These are phyloP conservation scores for Candida neerlandica DNA, from an alignment of 1,139 yeast genomes.

Conservation along the genomic window DNA sequence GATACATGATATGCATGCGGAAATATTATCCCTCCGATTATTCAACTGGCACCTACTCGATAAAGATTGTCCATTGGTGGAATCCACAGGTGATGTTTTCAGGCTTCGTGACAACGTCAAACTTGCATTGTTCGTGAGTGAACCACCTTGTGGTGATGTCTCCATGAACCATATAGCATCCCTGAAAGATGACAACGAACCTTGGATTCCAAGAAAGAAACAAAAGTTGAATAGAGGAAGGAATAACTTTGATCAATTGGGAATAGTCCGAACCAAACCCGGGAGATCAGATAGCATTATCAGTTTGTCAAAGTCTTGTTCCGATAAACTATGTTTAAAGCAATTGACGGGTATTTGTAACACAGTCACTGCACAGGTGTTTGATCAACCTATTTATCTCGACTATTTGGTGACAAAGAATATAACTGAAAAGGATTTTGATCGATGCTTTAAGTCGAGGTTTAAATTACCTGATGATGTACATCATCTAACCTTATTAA, in stretches of 20 bases:
- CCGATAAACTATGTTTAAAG: constrained; percentile 73
- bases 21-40: constrained; percentile 68
- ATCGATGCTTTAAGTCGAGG: constrained; percentile 54
- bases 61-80: constrained; percentile 13
- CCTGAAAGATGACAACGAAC: constrained; percentile 20
- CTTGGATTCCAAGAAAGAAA: constrained; percentile 23
- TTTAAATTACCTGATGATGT: constrained; percentile 18
- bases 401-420: constrained; percentile 51
- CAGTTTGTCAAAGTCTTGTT: constrained; percentile 80
- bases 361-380: constrained; percentile 49
- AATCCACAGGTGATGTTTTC: constrained; percentile 19
- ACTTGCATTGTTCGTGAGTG: constrained; percentile 70
- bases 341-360: constrained; percentile 66
- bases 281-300: constrained; percentile 77
- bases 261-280: constrained; percentile 85
- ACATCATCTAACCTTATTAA: constrained; percentile 23
- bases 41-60: constrained; percentile 54
- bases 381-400: constrained; percentile 41
- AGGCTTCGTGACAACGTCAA: constrained; percentile 34
- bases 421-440: constrained; percentile 38
- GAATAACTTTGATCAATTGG: constrained; percentile 55
- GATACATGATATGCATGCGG: constrained; percentile 91
- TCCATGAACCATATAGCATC: constrained; percentile 48
- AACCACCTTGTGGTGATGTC: constrained; percentile 92
- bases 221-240: constrained; percentile 56